phyloP scores from a whole-genome alignment of 1,284 basidiomycete genomes.

The Wolfiporia cocos region DNA sequence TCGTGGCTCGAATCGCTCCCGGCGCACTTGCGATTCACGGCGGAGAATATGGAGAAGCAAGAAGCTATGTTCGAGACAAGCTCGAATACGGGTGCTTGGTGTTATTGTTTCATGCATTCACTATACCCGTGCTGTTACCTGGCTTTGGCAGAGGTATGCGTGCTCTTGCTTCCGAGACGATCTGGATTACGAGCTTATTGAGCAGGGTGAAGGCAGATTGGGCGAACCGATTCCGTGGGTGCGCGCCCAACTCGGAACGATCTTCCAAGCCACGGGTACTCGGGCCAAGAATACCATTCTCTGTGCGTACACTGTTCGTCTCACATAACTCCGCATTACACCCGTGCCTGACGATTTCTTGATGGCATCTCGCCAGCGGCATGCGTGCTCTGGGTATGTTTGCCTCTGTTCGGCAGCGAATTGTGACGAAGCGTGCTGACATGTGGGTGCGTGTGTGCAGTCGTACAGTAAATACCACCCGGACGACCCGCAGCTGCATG shows the following conservation, averaged over 20 bases:
- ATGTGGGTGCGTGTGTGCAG: slow-evolving; percentile 26
- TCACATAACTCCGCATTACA: slow-evolving; percentile 1
- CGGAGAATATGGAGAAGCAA: slow-evolving; percentile 62
- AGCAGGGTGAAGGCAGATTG: slow-evolving; percentile 23
- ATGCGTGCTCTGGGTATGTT: slow-evolving; percentile 54
- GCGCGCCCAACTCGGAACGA: slow-evolving; percentile 46
- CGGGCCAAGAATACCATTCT: slow-evolving; percentile 63
- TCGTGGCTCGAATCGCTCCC: slow-evolving; percentile 61
- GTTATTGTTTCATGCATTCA: slow-evolving; percentile 66
- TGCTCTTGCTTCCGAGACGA: neutral
- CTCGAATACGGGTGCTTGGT: slow-evolving; percentile 73
- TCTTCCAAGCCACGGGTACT: slow-evolving; percentile 54
- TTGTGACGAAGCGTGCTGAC: no score
- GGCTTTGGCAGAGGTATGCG: slow-evolving; percentile 56
- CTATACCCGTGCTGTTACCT: slow-evolving; percentile 60
- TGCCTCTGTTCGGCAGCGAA: slow-evolving; percentile 1
- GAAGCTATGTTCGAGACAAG: slow-evolving; percentile 70
- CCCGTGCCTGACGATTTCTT: slow-evolving; percentile 3
- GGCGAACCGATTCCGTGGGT: slow-evolving; percentile 42
- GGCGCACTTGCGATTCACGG: slow-evolving; percentile 60
- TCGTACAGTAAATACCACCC: slow-evolving; percentile 61
- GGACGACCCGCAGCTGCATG: slow-evolving; percentile 44
- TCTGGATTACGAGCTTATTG: slow-evolving; percentile 1
- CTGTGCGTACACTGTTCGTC: slow-evolving; percentile 40
- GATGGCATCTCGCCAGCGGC: slow-evolving; percentile 39